These are phyloP conservation scores for Blastobotrys raffinosifermentans DNA, from an alignment of 1,139 yeast species.

Conservation along the genomic window DNA sequence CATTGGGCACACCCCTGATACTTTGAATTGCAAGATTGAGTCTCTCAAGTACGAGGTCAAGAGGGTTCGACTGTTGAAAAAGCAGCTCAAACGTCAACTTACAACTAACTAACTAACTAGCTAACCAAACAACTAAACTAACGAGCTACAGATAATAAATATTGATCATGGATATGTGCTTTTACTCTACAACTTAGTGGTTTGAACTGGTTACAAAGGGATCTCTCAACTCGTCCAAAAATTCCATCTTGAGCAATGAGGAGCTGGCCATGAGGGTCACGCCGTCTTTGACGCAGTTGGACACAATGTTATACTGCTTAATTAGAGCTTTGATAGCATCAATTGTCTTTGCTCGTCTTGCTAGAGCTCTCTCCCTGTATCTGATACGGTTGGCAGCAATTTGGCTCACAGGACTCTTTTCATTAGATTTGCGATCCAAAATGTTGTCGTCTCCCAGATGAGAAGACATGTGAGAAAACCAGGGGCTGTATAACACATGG, in stretches of 20 bases:
- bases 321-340: background rate
- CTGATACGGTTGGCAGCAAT: background rate
- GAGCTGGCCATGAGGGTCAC: too few relatives aligned
- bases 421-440: background rate
- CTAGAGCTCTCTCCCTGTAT: background rate
- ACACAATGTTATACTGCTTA: background rate
- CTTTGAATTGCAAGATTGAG: slow-evolving; percentile 39
- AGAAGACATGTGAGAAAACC: slow-evolving; percentile 2
- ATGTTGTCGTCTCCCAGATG: slow-evolving; percentile 1
- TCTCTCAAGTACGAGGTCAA: slow-evolving; percentile 42
- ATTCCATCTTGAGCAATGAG: too few relatives aligned
- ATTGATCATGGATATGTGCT: background rate
- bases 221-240: too few relatives aligned
- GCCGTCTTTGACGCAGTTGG: background rate
- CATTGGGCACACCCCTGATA: slow-evolving; percentile 13
- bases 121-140: background rate
- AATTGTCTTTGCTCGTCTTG: background rate
- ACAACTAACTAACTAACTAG: slow-evolving; percentile 1
- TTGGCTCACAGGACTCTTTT: slow-evolving; percentile 1
- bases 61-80: slow-evolving; percentile 22
- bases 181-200: too few relatives aligned
- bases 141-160: background rate
- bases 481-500: slow-evolving; percentile 1
- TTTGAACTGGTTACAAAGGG: too few relatives aligned
- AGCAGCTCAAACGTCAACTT: background rate